Evolutionary conservation across 306 rosid genomes (phyloP).

Genomic region (Rubus parviflorus): DNA sequence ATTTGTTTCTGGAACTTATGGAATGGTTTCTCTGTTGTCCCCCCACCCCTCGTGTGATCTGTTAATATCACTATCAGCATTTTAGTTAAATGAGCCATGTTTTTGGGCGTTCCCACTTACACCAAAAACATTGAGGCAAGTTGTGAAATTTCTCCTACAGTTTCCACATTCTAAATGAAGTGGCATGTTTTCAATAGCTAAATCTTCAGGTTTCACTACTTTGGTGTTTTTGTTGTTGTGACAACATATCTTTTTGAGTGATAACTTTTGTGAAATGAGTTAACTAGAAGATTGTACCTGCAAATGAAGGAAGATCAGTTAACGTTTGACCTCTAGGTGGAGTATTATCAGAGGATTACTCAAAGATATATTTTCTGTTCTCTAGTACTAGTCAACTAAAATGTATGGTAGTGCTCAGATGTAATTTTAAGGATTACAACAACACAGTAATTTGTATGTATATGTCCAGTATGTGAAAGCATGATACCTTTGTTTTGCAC

Average conservation of each 20-base stretch:
- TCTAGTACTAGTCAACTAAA: no score
- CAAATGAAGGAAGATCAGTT: no score
- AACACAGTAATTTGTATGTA: no score
- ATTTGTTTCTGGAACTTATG: constrained; percentile 6
- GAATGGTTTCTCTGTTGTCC: not conserved
- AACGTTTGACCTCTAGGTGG: no score
- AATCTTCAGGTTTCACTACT: not conserved
- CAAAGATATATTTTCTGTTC: no score
- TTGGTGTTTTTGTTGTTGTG: not conserved
- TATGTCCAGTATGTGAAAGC: no score
- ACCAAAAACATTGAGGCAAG: not conserved
- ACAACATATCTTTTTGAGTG: not conserved
- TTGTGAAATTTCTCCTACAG: not conserved
- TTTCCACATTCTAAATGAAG: not conserved
- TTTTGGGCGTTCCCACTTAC: not conserved
- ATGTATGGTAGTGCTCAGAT: no score
- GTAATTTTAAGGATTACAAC: no score
- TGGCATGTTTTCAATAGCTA: not conserved
- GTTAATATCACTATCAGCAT: not conserved
- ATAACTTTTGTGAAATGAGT: not conserved
- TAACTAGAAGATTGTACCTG: not conserved
- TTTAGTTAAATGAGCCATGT: not conserved
- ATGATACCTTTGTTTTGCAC: no score
- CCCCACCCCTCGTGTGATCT: not conserved
- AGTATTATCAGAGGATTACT: no score